These are phyloP conservation scores for Trametes elegans DNA, from an alignment of 768 basidiomycete genomes.

Conservation along the genomic window DNA sequence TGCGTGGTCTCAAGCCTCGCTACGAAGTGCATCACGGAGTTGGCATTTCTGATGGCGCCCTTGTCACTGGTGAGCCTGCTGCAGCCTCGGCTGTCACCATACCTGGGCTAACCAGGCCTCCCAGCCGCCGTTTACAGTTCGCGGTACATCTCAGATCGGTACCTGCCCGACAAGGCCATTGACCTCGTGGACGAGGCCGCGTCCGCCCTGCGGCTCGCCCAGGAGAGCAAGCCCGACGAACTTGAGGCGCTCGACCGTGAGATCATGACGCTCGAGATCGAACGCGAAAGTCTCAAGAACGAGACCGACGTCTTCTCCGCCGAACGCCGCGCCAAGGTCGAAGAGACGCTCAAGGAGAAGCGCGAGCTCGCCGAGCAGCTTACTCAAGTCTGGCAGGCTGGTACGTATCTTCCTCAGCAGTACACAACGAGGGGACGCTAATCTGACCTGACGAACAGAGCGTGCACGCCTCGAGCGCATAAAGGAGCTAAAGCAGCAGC, in stretches of 20 bases:
- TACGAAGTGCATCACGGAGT: slow-evolving; percentile 96
- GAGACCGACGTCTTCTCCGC: slow-evolving; percentile 83
- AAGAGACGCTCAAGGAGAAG: slow-evolving; percentile 58
- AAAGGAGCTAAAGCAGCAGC: slow-evolving; percentile 67
- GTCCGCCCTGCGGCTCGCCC: slow-evolving; percentile 80
- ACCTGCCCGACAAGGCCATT: slow-evolving; percentile 88
- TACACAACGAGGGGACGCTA: no score
- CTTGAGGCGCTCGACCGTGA: slow-evolving; percentile 81
- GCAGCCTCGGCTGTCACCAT: neutral
- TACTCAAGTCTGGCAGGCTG: slow-evolving; percentile 70
- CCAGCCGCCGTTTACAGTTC: slow-evolving; percentile 81
- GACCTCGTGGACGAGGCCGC: slow-evolving; percentile 94
- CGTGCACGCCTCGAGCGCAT: slow-evolving; percentile 64
- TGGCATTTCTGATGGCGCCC: slow-evolving; percentile 82
- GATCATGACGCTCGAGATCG: slow-evolving; percentile 85
- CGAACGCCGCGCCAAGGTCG: slow-evolving; percentile 67
- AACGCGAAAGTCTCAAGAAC: slow-evolving; percentile 85
- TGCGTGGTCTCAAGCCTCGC: slow-evolving; percentile 78
- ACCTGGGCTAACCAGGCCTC: neutral
- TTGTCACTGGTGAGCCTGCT: slow-evolving; percentile 75
- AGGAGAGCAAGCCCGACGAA: slow-evolving; percentile 85
- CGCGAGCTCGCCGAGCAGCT: slow-evolving; percentile 60
- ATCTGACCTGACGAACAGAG: slow-evolving; percentile 43
- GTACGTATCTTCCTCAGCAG: slow-evolving; percentile 38
- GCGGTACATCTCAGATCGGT: slow-evolving; percentile 85